These are phyloP conservation scores for Diplosphaera chodatii DNA, from an alignment of 139 green algal species.

Conservation along the genomic window DNA sequence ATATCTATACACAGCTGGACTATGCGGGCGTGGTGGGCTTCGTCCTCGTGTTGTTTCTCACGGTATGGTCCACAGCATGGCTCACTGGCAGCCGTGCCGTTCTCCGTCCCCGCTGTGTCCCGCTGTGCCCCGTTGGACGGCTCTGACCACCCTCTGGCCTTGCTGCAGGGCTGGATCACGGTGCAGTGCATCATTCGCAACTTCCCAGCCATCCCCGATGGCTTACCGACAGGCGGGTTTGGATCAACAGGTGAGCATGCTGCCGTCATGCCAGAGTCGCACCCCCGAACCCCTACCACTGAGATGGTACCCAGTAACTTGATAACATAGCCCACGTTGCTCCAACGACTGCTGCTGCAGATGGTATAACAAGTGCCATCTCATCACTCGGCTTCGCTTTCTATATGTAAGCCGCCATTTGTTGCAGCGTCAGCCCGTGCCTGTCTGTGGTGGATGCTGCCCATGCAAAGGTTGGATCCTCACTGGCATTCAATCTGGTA, in stretches of 20 bases:
- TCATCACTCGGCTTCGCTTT: conserved; percentile 10
- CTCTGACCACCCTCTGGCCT: too few species aligned
- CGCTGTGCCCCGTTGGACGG: too few species aligned
- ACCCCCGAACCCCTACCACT: too few species aligned
- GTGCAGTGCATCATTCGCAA: background rate
- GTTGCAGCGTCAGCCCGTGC: background rate
- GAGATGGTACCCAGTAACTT: too few species aligned
- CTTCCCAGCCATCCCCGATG: background rate
- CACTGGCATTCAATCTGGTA: too few species aligned
- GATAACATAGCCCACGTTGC: too few species aligned
- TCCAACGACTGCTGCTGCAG: background rate
- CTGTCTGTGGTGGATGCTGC: too few species aligned
- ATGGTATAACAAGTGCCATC: background rate
- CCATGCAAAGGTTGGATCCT: too few species aligned
- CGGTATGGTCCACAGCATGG: too few species aligned
- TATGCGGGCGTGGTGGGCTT: conserved; percentile 2
- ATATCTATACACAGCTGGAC: conserved; percentile 2
- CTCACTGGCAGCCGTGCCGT: too few species aligned
- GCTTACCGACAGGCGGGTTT: background rate
- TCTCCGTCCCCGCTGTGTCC: too few species aligned
- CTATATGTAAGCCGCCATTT: conserved; percentile 1
- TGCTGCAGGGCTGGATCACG: background rate
- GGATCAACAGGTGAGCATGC: background rate
- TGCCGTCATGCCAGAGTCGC: too few species aligned
- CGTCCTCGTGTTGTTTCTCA: background rate